A percentile compares a stretch with the other conserved stretches of the same genome.
These are phyloP conservation scores for Exophiala sideris DNA, from an alignment of 2,329 filamentous ascomycete species.

Conservation along the genomic window DNA sequence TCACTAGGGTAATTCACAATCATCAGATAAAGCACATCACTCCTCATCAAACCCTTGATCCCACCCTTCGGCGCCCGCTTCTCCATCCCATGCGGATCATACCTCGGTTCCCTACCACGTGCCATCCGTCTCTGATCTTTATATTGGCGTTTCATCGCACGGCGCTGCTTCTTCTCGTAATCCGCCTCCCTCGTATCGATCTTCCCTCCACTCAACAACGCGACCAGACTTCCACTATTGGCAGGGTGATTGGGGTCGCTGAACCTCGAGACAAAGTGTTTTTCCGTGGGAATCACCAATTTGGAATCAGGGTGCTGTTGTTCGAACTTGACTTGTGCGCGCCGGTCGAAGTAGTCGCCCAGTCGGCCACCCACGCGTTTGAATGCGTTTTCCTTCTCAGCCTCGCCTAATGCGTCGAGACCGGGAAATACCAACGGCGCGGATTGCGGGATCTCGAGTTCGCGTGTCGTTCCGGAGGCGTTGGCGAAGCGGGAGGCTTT, in stretches of 20 bases:
- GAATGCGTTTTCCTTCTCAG: constrained; percentile 23
- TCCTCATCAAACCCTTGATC: constrained; percentile 8
- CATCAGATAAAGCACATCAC: constrained; percentile 14
- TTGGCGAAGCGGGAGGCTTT: constrained; percentile 4
- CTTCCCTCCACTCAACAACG: constrained; percentile 45
- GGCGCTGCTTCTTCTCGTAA: neutral
- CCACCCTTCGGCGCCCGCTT: constrained; percentile 5
- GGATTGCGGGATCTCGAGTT: constrained; percentile 41
- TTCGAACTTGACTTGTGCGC: constrained; percentile 43
- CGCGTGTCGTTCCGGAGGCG: constrained; percentile 30
- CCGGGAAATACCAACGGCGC: constrained; percentile 49
- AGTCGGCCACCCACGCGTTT: constrained; percentile 35
- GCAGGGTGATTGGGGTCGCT: constrained; percentile 52
- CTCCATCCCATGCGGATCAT: constrained; percentile 1
- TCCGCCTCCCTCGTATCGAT: constrained; percentile 10
- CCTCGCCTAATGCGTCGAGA: constrained; percentile 14
- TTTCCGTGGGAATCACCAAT: constrained; percentile 33
- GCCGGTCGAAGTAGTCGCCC: constrained; percentile 47
- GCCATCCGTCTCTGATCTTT: constrained; percentile 3
- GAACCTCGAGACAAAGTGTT: constrained; percentile 45
- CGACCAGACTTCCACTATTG: constrained; percentile 46
- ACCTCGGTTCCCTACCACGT: constrained; percentile 13
- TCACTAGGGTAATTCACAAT: constrained; percentile 15
- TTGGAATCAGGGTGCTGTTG: constrained; percentile 41
- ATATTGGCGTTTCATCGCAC: constrained; percentile 6